Percentiles rank a stretch among this genome's conserved stretches.
Conservation (phyloP, 2,329 filamentous ascomycete species). For the Xylariaceae sp. region DNA sequence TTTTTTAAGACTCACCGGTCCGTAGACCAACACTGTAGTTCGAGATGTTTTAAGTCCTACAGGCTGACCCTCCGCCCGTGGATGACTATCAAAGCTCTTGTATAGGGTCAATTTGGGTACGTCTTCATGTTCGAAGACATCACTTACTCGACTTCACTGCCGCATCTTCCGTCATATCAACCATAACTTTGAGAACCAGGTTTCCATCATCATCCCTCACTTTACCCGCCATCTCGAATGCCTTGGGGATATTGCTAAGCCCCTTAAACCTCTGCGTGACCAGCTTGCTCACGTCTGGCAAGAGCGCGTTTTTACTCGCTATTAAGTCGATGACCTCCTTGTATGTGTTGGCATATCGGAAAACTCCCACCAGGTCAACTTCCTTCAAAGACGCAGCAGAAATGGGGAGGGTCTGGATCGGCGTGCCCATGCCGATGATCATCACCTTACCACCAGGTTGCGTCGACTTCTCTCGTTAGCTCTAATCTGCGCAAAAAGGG, state of each 20-base stretch:
- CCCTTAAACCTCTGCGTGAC: conserved; percentile 68
- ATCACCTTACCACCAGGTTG: conserved; percentile 67
- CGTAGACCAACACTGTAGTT: no score
- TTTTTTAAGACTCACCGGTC: not conserved
- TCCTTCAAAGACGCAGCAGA: conserved; percentile 69
- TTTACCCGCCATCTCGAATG: conserved; percentile 69
- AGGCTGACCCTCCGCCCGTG: no score
- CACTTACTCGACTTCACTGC: conserved; percentile 2
- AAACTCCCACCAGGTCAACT: conserved; percentile 74
- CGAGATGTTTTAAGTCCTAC: no score
- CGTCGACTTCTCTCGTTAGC: conserved; percentile 38
- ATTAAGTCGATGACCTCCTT: conserved; percentile 48
- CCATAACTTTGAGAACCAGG: conserved; percentile 71
- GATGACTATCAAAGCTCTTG: no score
- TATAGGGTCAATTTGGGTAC: no score
- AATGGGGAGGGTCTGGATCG: conserved; percentile 69
- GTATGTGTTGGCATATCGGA: conserved; percentile 76
- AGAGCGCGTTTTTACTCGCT: conserved; percentile 40
- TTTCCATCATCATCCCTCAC: conserved; percentile 66
- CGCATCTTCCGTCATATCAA: conserved; percentile 36
- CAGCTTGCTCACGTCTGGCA: conserved; percentile 63
- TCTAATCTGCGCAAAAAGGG: no score
- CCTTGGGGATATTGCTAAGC: conserved; percentile 57
- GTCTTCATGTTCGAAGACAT: not conserved
- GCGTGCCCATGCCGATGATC: conserved; percentile 76